Percentiles rank a stretch among this genome's conserved stretches.
Evolutionary conservation across 2,329 filamentous ascomycete genomes (phyloP).

Genomic region (Calonectria naviculata): DNA sequence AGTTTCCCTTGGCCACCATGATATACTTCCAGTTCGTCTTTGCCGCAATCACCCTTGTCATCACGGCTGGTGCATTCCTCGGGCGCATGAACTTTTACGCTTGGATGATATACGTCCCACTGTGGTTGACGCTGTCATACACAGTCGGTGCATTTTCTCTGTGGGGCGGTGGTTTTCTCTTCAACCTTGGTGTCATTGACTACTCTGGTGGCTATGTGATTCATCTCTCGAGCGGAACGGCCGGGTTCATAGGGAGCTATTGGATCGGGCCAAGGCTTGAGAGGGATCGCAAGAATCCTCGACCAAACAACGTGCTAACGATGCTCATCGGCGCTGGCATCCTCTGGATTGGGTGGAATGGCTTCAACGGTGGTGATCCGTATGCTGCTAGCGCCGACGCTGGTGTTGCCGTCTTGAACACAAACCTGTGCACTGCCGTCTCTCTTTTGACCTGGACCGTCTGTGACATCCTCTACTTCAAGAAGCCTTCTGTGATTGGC

Average conservation of each 20-base stretch:
- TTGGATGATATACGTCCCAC: slow-evolving; percentile 24
- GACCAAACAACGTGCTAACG: slow-evolving; percentile 16
- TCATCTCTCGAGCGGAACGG: slow-evolving; percentile 23
- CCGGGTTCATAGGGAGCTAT: slow-evolving; percentile 22
- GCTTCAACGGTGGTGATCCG: slow-evolving; percentile 26
- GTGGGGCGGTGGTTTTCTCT: slow-evolving; percentile 25
- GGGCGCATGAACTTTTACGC: slow-evolving; percentile 27
- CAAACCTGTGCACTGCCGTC: slow-evolving; percentile 24
- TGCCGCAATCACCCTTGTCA: slow-evolving; percentile 24
- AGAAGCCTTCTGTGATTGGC: slow-evolving; percentile 21
- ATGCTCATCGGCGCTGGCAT: slow-evolving; percentile 23
- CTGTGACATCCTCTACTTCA: slow-evolving; percentile 21
- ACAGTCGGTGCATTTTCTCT: slow-evolving; percentile 22
- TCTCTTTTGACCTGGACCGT: slow-evolving; percentile 20
- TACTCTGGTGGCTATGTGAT: slow-evolving; percentile 27
- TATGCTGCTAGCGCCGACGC: slow-evolving; percentile 26
- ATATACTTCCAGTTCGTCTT: slow-evolving; percentile 29
- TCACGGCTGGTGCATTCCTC: slow-evolving; percentile 23
- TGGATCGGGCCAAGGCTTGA: slow-evolving; percentile 22
- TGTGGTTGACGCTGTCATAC: slow-evolving; percentile 24
- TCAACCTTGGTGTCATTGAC: slow-evolving; percentile 23
- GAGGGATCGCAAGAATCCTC: slow-evolving; percentile 13
- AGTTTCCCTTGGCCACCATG: slow-evolving; percentile 24
- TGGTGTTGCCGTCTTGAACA: slow-evolving; percentile 25
- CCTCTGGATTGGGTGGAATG: slow-evolving; percentile 27